phyloP scores from a whole-genome alignment of 2,329 filamentous ascomycete species.

The Xylogone sp. region DNA sequence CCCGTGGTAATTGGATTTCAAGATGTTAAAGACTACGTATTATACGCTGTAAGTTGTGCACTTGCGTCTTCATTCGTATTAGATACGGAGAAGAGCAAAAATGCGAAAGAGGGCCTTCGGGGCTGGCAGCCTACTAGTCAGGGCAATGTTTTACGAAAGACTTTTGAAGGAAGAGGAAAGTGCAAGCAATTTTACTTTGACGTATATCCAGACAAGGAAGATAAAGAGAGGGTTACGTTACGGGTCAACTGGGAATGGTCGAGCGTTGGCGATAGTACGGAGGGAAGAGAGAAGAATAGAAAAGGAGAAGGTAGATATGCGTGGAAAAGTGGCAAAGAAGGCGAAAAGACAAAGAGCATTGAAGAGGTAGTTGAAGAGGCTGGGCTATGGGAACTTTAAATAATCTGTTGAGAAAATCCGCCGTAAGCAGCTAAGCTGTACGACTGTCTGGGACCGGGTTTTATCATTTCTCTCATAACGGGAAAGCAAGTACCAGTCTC shows the following conservation, averaged over 20 bases:
- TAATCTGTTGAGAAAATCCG: neutral
- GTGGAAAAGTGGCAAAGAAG: constrained; percentile 17
- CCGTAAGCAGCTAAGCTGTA: too few species aligned
- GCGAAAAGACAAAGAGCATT: constrained; percentile 16
- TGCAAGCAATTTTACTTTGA: constrained; percentile 2
- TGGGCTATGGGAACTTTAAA: constrained; percentile 10
- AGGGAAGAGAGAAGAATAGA: constrained; percentile 3
- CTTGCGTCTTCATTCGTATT: constrained; percentile 11
- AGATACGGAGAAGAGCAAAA: neutral
- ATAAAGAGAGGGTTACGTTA: neutral
- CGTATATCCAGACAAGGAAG: neutral
- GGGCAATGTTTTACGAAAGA: constrained; percentile 11
- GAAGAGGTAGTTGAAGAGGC: constrained; percentile 17
- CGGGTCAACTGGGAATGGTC: constrained; percentile 5
- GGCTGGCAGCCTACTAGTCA: constrained; percentile 14
- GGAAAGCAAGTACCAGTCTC: too few species aligned
- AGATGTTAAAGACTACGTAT: constrained; percentile 20
- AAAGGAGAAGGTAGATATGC: constrained; percentile 19
- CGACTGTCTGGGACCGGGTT: too few species aligned
- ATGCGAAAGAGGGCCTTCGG: neutral
- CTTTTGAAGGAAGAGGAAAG: neutral
- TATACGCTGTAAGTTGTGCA: constrained; percentile 19
- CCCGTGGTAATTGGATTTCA: constrained; percentile 7
- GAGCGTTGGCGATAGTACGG: constrained; percentile 1
- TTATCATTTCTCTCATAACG: too few species aligned